Evolutionary conservation across 495 filamentous ascomycete species (phyloP), one percentile per base, ranked within the genome.

Genomic region (Aeminium ludgeri): DNA sequence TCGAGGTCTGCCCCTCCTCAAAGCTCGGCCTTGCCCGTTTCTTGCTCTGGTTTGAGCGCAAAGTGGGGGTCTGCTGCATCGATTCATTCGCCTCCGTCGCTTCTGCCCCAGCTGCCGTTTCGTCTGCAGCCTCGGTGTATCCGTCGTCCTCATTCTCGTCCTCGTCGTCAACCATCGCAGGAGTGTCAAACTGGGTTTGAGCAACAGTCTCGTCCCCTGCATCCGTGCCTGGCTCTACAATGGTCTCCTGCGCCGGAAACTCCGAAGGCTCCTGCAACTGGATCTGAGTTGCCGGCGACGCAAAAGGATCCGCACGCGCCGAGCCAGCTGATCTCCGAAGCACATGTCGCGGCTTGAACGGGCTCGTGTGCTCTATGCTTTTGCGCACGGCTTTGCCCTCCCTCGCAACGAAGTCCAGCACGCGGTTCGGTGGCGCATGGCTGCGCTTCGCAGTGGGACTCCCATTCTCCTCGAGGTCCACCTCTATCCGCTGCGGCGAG

Each of bases 351-450:
- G 48, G 43, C 44, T 44, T 42, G 44, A 51, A 51, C 25, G 48
- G 48, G 30, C 43, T 46, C 33, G 30, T 15, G 2, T 11, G 25
- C 36, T 51, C 48, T 16, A 46, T 46, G 25, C 48, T 51, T 16
- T 16, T 13, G 1, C 19, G 27, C 5, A 51, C 48, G 6, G 17
- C 17, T 1, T 36, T 35, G 6, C 10, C 34, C 2, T 18, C 16
- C n/a, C n/a, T n/a, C n/a, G n/a, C n/a, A n/a, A n/a, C n/a, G 30
- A 51, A 51, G 20, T 46, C 38, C 19, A 51, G 35, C 40, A 36
- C 30, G 1, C 48, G 38, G 28, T 51, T 51, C 31, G 48, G 36
- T 4, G 43, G 43, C 8, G 43, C 38, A 27, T 51, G 43, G 6
- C 43, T 46, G 10, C 39, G 27, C 34, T 38, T 29, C 13, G 12